Percentiles rank a stretch among this genome's conserved stretches.
These are phyloP conservation scores for Durusdinium trenchii DNA, from an alignment of 73 alveolate genomes.

Conservation along the genomic window DNA sequence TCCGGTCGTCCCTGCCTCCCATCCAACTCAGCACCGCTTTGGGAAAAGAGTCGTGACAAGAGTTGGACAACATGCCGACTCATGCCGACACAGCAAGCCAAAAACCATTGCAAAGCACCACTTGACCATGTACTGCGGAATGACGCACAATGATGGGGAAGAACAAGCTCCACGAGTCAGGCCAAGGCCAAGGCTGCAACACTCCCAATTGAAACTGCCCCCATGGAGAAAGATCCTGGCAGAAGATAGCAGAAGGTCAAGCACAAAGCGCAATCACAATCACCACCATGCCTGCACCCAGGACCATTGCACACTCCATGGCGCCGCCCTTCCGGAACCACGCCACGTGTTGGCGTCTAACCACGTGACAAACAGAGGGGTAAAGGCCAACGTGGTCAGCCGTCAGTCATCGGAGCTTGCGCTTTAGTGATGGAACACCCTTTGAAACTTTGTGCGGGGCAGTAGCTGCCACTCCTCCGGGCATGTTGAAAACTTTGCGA, in stretches of 20 bases:
- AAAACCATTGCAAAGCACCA: too few relatives aligned
- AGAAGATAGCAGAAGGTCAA: too few relatives aligned
- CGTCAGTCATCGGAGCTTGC: background rate
- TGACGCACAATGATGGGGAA: too few relatives aligned
- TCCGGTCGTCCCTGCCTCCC: slow-evolving; percentile 11
- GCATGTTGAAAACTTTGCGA: background rate
- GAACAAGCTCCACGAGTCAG: too few relatives aligned
- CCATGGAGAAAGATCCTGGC: too few relatives aligned
- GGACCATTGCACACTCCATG: background rate
- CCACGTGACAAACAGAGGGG: background rate
- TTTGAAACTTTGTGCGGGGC: slow-evolving; percentile 1
- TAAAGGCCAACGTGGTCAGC: slow-evolving; percentile 2
- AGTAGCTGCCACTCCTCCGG: background rate
- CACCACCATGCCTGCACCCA: slow-evolving; percentile 1
- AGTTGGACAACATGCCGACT: too few relatives aligned
- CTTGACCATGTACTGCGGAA: too few relatives aligned
- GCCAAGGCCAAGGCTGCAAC: too few relatives aligned
- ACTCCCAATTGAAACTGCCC: too few relatives aligned
- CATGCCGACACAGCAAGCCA: too few relatives aligned
- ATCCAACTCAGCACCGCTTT: too few relatives aligned
- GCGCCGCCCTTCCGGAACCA: slow-evolving; percentile 4
- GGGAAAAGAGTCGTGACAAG: too few relatives aligned
- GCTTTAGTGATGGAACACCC: slow-evolving; percentile 1
- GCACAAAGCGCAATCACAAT: background rate
- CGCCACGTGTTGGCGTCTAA: background rate